Base-by-base conservation (phyloP, 306 rosid species). In the Sesbania bispinosa region DNA sequence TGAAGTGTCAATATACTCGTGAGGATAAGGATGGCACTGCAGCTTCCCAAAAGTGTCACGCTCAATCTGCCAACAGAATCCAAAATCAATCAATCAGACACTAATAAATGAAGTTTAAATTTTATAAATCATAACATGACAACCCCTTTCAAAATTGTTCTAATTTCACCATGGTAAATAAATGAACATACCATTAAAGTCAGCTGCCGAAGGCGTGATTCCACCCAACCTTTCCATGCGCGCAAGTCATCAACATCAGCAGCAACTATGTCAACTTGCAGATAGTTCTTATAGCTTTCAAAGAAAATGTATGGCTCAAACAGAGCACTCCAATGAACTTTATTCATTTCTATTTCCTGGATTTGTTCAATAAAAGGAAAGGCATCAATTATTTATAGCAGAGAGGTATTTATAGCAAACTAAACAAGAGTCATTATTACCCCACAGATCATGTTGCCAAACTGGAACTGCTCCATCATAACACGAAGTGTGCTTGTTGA, bases 211-310 rank as follows among this genome's bases (percentile, higher is more conserved):
- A 93, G 85, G 69, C 97, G 88, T 47, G 98, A 93, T 80, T 90
- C 98, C 58, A 93, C 96, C 98, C 98, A 93, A 54, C 98, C 98
- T 77, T 86, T 93, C 98, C 97, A 93, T 4, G 84, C 74, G 2
- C 88, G 97, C 70, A 93, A 73, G 71, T 87, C 98, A 47, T 90
- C 96, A 42, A 74, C 80, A 79, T 93, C 90, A 33, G 85, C 90
- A 20, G 97, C 97, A 64, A 90, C 84, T 65, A 93, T 80, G 58
- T 90, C 98, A 62, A 93, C 96, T 82, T 93, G 96, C 73, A 93
- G 80, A 62, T 84, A 93, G 81, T 93, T 93, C 77, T 84, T 93
- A 74, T 90, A 93, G 65, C 85, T 85, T 87, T 88, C 96, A 67
- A 93, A 93, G 83, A 93, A 93, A n/a, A 68, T 16, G 76, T 87